Evolutionary conservation across 2,329 filamentous ascomycete genomes (phyloP).

Genomic region (Ascochyta koolunga): DNA sequence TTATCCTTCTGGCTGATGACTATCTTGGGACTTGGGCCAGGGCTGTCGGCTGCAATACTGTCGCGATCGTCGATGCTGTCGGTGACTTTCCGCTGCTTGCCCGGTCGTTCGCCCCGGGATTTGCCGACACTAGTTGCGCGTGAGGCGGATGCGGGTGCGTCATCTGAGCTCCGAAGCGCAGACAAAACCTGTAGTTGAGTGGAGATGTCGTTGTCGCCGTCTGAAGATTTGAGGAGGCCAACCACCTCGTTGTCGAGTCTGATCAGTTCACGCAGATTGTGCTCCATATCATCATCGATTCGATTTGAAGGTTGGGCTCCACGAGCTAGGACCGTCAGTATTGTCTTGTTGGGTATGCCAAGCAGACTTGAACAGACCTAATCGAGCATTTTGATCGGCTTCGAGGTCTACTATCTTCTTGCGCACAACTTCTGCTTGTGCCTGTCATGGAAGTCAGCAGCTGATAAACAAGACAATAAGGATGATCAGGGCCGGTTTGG

Average conservation of each 20-base stretch:
- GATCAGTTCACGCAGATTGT: conserved; percentile 56
- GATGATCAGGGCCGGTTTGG: neutral
- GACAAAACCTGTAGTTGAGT: conserved; percentile 55
- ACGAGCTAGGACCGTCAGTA: conserved; percentile 33
- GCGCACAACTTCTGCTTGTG: conserved; percentile 39
- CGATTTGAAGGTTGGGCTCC: conserved; percentile 44
- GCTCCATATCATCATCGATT: conserved; percentile 55
- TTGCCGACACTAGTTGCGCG: conserved; percentile 47
- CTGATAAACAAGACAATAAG: neutral
- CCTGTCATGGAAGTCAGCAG: conserved; percentile 21
- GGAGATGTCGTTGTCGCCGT: conserved; percentile 48
- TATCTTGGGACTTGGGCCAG: conserved; percentile 46
- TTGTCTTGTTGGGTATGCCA: neutral
- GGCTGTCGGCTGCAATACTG: conserved; percentile 47
- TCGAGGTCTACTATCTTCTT: conserved; percentile 40
- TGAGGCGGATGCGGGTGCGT: conserved; percentile 45
- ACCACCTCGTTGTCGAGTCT: conserved; percentile 55
- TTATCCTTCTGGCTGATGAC: conserved; percentile 41
- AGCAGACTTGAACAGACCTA: conserved; percentile 26
- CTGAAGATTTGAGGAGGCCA: conserved; percentile 51
- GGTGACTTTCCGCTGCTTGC: conserved; percentile 44
- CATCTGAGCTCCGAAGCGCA: conserved; percentile 55
- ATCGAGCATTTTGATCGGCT: conserved; percentile 36
- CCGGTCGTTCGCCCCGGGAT: conserved; percentile 44
- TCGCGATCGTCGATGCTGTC: conserved; percentile 47